A percentile compares a stretch with the other conserved stretches of the same genome.
These are phyloP conservation scores for Medicago truncatula DNA, from an alignment of 306 rosid species.

Conservation along the genomic window MtrunA17r5.0-ANR NC_053042.1:46337001-46337500, in stretches of 20 bases:
- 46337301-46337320: constrained; percentile 67
- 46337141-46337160: no score
- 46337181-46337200: constrained; percentile 40
- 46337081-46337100: neutral
- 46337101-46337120: constrained; percentile 8
- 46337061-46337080: no score
- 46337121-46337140: constrained; percentile 9
- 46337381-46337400: neutral
- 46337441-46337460: no score
- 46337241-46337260: constrained; percentile 87
- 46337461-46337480: no score
- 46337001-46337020: no score
- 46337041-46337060: no score
- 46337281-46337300: constrained; percentile 79
- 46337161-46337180: no score
- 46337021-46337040: no score
- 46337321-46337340: constrained; percentile 83
- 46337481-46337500: neutral
- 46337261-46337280: constrained; percentile 88
- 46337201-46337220: constrained; percentile 90
- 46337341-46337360: constrained; percentile 61
- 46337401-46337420: neutral
- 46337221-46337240: constrained; percentile 76
- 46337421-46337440: neutral
- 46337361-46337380: neutral